A percentile compares a stretch with the other conserved stretches of the same genome.
Evolutionary conservation across 345 rosid genomes (phyloP).

Genomic region (Xanthoceras sorbifolium): DNA sequence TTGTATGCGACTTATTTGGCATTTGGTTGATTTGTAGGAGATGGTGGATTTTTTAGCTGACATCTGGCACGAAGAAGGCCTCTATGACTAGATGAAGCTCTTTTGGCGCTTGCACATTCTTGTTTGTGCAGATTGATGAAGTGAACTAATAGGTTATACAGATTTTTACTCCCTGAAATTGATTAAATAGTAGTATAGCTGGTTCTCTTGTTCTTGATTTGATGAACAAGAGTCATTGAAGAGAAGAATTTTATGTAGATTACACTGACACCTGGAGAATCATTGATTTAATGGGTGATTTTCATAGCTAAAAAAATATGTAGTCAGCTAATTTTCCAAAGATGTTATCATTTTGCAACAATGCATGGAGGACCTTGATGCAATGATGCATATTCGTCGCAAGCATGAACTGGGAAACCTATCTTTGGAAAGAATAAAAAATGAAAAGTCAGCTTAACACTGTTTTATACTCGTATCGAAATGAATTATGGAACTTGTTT

Average conservation of each 20-base stretch:
- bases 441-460: not conserved
- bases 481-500: not conserved
- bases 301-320: not conserved
- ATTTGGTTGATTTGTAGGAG: conserved; percentile 37
- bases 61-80: conserved; percentile 40
- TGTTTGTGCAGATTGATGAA: conserved; percentile 15
- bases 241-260: not conserved
- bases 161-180: not conserved
- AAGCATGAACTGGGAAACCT: not conserved
- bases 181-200: not conserved
- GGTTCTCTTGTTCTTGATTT: conserved; percentile 7
- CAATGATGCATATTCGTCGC: not conserved
- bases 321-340: not conserved
- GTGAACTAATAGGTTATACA: conserved; percentile 9
- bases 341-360: not conserved
- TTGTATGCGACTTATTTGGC: not conserved
- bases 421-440: not conserved
- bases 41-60: conserved; percentile 45
- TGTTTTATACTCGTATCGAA: not conserved
- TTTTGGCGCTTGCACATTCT: conserved; percentile 13
- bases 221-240: conserved; percentile 8
- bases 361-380: not conserved
- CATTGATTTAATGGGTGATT: not conserved
- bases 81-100: conserved; percentile 21
- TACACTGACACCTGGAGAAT: not conserved